A percentile compares a stretch with the other conserved stretches of the same genome.
Conservation (phyloP, 2,329 filamentous ascomycete species). For the Diaporthe eres region DNA sequence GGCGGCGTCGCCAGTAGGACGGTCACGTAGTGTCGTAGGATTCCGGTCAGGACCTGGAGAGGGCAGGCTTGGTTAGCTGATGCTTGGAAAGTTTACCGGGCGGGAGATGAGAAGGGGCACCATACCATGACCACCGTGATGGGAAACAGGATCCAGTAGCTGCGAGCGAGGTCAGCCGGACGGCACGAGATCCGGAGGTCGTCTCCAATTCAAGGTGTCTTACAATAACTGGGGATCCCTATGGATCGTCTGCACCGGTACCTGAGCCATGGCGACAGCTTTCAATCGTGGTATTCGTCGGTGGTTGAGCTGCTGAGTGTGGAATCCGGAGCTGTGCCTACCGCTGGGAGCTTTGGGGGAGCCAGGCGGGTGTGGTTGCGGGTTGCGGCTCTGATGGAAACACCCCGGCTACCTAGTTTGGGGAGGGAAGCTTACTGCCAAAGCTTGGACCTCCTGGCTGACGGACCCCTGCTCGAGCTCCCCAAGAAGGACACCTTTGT, state of each 20-base stretch:
- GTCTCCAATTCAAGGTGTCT: slow-evolving; percentile 52
- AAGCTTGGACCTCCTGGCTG: slow-evolving; percentile 9
- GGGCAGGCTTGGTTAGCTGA: neutral
- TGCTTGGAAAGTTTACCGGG: neutral
- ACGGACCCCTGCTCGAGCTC: slow-evolving; percentile 11
- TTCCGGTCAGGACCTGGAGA: slow-evolving; percentile 85
- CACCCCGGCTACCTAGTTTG: slow-evolving; percentile 7
- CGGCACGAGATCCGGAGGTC: slow-evolving; percentile 17
- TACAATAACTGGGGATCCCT: slow-evolving; percentile 98
- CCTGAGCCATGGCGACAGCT: slow-evolving; percentile 78
- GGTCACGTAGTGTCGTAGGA: slow-evolving; percentile 95
- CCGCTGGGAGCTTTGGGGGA: neutral
- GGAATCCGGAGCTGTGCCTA: slow-evolving; percentile 18
- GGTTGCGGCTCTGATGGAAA: slow-evolving; percentile 5
- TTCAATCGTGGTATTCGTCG: slow-evolving; percentile 5
- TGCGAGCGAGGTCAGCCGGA: slow-evolving; percentile 55
- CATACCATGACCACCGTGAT: slow-evolving; percentile 96
- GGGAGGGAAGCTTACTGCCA: slow-evolving; percentile 16
- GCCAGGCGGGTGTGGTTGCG: slow-evolving; percentile 10
- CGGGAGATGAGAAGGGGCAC: neutral
- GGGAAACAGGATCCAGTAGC: slow-evolving; percentile 98
- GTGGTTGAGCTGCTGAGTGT: slow-evolving; percentile 13
- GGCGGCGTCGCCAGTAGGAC: slow-evolving; percentile 89
- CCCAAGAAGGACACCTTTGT: slow-evolving; percentile 35
- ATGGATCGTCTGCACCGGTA: slow-evolving; percentile 94